Base-by-base conservation (phyloP, 1,139 yeast genomes). In the Sugiyamaella pinicola region DNA sequence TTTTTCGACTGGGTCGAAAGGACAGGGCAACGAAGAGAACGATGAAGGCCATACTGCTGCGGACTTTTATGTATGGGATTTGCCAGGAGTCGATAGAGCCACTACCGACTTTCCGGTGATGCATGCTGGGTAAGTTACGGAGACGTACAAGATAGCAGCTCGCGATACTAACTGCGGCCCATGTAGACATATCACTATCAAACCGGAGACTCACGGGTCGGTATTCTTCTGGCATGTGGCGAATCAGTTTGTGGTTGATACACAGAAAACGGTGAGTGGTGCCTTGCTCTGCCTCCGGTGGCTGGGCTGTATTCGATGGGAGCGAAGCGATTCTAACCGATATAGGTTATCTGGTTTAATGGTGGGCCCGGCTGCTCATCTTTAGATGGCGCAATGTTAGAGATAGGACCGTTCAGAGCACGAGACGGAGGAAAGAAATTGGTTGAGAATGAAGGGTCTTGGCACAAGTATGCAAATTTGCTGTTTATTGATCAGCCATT, bases 331-430 rank as follows among this genome's bases (percentile, higher is more conserved):
- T 10, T 17, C 38, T 42, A 31, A 42, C 50, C 40, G 42, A 41
- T 3, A 29, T 10, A 64, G 51, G 59, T 73, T 9, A 58, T 90
- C 55, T 93, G 99, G 99, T 77, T 93, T 28, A 93, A 95, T 69
- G 99, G 99, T 41, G 79, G 79, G 2, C 78, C 78, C 2, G 99
- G 99, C 0, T 93, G 99, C 68, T 89, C 97, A 2, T 89, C 96
- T 0, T 83, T 93, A 95, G 99, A 93, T 70, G 99, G 99, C 2
- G 96, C 96, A 0, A 69, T 93, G 58, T 82, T 93, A 81, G 99
- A 95, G 68, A 73, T 84, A 1, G 99, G 99, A 0, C 98, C 99
- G 0, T 80, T 90, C 54, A 74, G 96, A 54, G 76, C 90, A 17
- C 70, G 74, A 56, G 60, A 69, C 0, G 72, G 75, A 1, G 72